Conservation (phyloP, 1,284 basidiomycete genomes). For the Pseudozyma hubeiensis region DNA sequence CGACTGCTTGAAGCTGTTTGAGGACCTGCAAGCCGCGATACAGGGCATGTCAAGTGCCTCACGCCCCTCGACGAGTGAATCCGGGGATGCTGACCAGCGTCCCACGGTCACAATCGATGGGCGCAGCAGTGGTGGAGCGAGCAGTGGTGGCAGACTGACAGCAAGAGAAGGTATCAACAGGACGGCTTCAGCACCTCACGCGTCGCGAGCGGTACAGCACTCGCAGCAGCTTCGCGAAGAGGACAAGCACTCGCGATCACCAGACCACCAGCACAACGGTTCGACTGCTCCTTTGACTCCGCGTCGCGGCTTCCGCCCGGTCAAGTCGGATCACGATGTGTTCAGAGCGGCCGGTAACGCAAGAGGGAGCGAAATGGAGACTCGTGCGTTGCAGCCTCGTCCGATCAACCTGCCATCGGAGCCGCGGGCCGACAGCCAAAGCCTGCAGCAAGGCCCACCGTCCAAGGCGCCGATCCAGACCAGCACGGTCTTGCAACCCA, state of each 20-base stretch:
- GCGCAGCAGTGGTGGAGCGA: neutral
- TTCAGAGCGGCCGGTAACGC: slow-evolving; percentile 14
- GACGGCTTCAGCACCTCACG: slow-evolving; percentile 31
- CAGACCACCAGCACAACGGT: slow-evolving; percentile 1
- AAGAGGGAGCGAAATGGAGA: neutral
- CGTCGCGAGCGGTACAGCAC: slow-evolving; percentile 2
- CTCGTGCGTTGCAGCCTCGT: slow-evolving; percentile 15
- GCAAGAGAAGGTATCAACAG: slow-evolving; percentile 36
- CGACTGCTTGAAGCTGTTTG: slow-evolving; percentile 44
- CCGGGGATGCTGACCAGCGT: slow-evolving; percentile 2
- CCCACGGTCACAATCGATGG: slow-evolving; percentile 14
- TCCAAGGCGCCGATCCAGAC: too few relatives aligned
- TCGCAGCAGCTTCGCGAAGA: slow-evolving; percentile 1
- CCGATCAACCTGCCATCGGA: slow-evolving; percentile 11
- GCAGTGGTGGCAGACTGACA: slow-evolving; percentile 15
- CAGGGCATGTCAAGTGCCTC: slow-evolving; percentile 26
- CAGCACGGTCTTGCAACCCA: too few relatives aligned
- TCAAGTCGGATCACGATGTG: slow-evolving; percentile 45
- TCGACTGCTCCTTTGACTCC: slow-evolving; percentile 7
- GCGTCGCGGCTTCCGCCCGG: slow-evolving; percentile 16
- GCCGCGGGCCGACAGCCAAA: neutral
- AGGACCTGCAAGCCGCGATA: slow-evolving; percentile 44
- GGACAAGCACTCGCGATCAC: neutral
- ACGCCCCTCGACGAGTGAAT: slow-evolving; percentile 10
- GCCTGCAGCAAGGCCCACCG: neutral